phyloP scores from a whole-genome alignment of 177 flowering plant genomes.

The Tripterygium wilfordii region DNA sequence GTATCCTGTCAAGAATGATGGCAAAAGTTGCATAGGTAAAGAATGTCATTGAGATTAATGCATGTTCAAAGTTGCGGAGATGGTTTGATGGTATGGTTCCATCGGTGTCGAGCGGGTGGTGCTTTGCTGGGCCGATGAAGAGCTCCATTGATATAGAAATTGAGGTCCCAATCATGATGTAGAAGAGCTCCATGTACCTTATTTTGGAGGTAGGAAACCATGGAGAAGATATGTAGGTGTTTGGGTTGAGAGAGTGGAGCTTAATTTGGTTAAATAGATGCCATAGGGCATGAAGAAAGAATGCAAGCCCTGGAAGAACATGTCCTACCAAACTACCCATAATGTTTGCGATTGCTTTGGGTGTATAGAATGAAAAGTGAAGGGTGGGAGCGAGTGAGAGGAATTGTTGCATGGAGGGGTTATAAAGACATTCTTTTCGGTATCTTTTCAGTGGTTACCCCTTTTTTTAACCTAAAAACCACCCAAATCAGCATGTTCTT shows the following conservation, averaged over 20 bases:
- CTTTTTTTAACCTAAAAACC: too few species aligned
- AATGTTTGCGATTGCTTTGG: too few species aligned
- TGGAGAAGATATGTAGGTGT: slow-evolving; percentile 40
- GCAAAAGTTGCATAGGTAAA: slow-evolving; percentile 49
- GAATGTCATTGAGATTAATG: slow-evolving; percentile 57
- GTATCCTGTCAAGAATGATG: slow-evolving; percentile 31
- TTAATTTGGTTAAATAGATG: slow-evolving; percentile 73
- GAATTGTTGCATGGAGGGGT: too few species aligned
- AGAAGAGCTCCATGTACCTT: slow-evolving; percentile 56
- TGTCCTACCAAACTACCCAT: slow-evolving; percentile 80
- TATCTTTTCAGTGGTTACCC: too few species aligned
- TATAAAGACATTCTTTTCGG: too few species aligned
- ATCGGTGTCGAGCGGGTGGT: slow-evolving; percentile 81
- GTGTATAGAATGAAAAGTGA: too few species aligned
- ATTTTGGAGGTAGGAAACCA: slow-evolving; percentile 61
- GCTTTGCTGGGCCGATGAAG: slow-evolving; percentile 57
- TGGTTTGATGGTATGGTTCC: slow-evolving; percentile 83
- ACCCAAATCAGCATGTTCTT: too few species aligned
- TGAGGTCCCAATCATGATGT: slow-evolving; percentile 40
- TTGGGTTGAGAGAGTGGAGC: slow-evolving; percentile 42
- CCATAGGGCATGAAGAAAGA: slow-evolving; percentile 73
- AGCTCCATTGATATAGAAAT: slow-evolving; percentile 71
- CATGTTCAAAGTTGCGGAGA: slow-evolving; percentile 82
- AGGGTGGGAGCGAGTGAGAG: too few species aligned
- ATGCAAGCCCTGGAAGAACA: slow-evolving; percentile 74